Evolutionary conservation across 176 grass and related monocot species (phyloP), one percentile per base, ranked within the genome.

Genomic region (Areca catechu): DNA sequence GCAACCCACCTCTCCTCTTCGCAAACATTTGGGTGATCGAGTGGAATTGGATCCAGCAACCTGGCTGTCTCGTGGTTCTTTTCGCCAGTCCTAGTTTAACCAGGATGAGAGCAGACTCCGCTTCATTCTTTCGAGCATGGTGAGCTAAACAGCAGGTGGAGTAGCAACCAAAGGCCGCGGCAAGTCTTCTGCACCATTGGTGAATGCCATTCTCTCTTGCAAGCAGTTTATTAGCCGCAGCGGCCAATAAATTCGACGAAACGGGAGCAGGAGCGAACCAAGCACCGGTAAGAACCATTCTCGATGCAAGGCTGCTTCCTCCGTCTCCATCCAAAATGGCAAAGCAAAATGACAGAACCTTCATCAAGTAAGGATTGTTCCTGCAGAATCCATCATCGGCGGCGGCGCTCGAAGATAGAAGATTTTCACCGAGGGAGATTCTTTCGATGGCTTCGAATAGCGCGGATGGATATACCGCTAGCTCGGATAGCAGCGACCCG

Each of bases 11-110:
- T 54, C 84, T 80, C 53, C 83, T 85, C 70, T 77, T 98, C 4
- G 84, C 94, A 22, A 98, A 93, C 17, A 86, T 70, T 54, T 89
- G 88, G 0, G 94, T 89, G 63, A 98, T 93, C 0, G 80, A 75
- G 62, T 98, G 88, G 70, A 98, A 85, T 50, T 89, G 88, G 65
- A 98, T 79, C 94, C 94, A 98, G 75, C 81, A 98, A 64, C 94
- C 81, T 2, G 88, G 76, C 61, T 93, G 94, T 20, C 82, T 74
- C 60, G 43, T 81, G 6, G 78, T 73, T 67, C 76, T 82, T 69
- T 80, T 98, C 55, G 94, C 94, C 29, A 98, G 56, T 58, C 94
- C 94, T 4, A 98, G 79, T 54, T 93, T 98, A 3, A 98, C 94
- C 47, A 98, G 76, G n/a, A 93, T 58, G 59, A 98, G 71, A 4